Conservation (phyloP, 2,329 filamentous ascomycete genomes). For the Neofusicoccum umdonicola region DNA sequence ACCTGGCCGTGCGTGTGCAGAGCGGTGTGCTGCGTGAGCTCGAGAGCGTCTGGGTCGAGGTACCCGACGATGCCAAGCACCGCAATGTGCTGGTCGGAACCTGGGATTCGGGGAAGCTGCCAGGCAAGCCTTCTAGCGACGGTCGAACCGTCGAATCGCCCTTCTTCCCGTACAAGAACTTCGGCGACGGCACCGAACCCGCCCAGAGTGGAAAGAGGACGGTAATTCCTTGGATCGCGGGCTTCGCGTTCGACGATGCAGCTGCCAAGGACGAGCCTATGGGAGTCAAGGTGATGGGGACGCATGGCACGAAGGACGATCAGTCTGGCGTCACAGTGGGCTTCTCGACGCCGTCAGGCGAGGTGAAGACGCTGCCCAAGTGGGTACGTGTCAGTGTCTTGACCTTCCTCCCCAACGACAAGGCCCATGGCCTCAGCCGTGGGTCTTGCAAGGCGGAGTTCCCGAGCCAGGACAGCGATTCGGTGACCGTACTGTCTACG, state of each 20-base stretch:
- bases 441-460: not conserved
- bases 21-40: not conserved
- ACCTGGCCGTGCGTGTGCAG: not conserved
- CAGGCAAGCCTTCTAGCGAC: not conserved
- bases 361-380: not conserved
- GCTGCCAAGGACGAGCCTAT: not conserved
- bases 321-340: not conserved
- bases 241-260: not conserved
- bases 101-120: not conserved
- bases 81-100: not conserved
- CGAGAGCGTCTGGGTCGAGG: not conserved
- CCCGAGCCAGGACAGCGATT: not conserved
- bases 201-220: not conserved
- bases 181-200: not conserved
- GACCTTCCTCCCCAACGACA: not conserved
- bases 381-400: not conserved
- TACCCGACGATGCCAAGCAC: not conserved
- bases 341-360: not conserved
- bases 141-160: not conserved
- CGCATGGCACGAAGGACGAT: not conserved
- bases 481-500: not conserved
- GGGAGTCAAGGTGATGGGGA: not conserved
- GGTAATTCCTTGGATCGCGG: not conserved
- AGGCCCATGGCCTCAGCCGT: not conserved
- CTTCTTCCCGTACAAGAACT: not conserved